Percentiles rank a stretch among this genome's conserved stretches.
phyloP scores from a whole-genome alignment of 306 rosid species.

The Cucumis cinereus region DNA sequence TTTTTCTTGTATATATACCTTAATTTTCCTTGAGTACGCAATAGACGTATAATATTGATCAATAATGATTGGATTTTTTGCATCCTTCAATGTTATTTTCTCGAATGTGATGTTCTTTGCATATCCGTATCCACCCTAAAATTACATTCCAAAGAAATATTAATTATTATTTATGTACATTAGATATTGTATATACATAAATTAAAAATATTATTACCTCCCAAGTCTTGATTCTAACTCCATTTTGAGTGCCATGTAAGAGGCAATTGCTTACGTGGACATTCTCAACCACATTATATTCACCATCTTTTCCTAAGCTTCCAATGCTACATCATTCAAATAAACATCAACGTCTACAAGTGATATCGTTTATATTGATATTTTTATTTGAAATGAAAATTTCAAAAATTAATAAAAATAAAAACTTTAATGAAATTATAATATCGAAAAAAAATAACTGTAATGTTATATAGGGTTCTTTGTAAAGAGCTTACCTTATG shows the following conservation, averaged over 20 bases:
- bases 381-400: too few species aligned
- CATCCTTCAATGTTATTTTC: slow-evolving; percentile 12
- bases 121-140: slow-evolving; percentile 39
- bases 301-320: slow-evolving; percentile 44
- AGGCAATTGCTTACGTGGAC: slow-evolving; percentile 37
- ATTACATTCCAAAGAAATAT: background rate
- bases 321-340: slow-evolving; percentile 35
- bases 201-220: slow-evolving; percentile 16
- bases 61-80: slow-evolving; percentile 24
- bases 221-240: slow-evolving; percentile 60
- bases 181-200: background rate
- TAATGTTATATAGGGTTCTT: too few species aligned
- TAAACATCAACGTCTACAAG: background rate
- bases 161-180: background rate
- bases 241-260: slow-evolving; percentile 32
- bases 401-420: too few species aligned
- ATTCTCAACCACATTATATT: slow-evolving; percentile 27
- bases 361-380: too few species aligned
- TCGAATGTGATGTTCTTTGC: slow-evolving; percentile 31
- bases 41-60: slow-evolving; percentile 13
- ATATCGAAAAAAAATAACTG: background rate
- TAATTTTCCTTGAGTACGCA: background rate
- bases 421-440: background rate
- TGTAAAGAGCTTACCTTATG: background rate
- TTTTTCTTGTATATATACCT: background rate